Base-by-base conservation (phyloP, 208 protist genomes). In the Leishmania lainsoni region DNA sequence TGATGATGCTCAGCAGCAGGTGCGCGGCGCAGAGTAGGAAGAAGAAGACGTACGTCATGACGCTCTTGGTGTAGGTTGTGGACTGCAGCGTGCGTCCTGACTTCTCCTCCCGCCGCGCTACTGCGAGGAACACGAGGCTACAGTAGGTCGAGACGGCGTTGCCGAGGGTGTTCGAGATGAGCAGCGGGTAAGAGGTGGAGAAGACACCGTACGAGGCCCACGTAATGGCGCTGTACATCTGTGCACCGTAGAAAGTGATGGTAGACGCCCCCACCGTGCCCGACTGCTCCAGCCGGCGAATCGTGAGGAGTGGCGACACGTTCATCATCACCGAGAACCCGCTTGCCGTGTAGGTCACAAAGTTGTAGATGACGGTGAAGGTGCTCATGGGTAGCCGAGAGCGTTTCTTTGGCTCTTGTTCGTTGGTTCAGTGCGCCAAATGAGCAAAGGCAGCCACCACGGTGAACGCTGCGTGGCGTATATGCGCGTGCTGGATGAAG, bases 161-260 rank as follows among this genome's bases (percentile, higher is more conserved):
- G 69, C 91, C 91, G 3, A 94, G 72, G 48, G 77, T 86, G 80
- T 90, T 92, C 59, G 87, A 71, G 48, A 91, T 80, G 56, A 92
- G 84, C 70, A 92, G 80, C 59, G 88, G 86, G 51, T 87, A 76
- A 58, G 75, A 86, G 54, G 54, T 70, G 61, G 78, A 77, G 80
- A 89, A 88, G 14, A 83, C 78, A n/a, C 89, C 91, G 85, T 92
- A 94, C 76, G 85, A 83, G n/a, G 89, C 69, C 89, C 91, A 94
- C 61, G 87, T 81, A 5, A 88, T 83, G 4, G 81, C 86, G 75
- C 81, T 94, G 79, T 83, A 89, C 66, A 94, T 81, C 42, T 92
- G 88, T 1, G 91, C 91, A 35, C 85, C 87, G 78, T 89, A 92
- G 42, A 92, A 94, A 22, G 87, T 91, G 76, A 90, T 87, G 12